Base-by-base conservation (phyloP, 257 asterid genomes). In the Ballota nigra region DNA sequence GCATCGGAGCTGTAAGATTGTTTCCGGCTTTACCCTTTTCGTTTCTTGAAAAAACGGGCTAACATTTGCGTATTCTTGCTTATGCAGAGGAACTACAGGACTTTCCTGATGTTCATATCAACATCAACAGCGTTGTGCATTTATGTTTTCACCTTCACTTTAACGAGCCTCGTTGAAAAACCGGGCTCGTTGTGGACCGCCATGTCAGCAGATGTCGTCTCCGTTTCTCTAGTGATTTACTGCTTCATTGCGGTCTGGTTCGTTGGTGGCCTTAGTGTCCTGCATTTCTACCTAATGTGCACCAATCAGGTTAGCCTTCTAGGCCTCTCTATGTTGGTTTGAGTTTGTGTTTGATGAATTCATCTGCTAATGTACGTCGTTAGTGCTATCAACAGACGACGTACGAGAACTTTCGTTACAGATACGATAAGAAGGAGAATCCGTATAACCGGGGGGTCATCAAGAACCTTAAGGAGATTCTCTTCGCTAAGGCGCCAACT, bases 221-320 rank as follows among this genome's bases (percentile, higher is more conserved):
- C 89, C 8, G 82, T 91, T 33, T 20, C 71, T 71, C 83, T 93
- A 24, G 83, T 85, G 13, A 65, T 71, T 16, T 91, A 91, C 76
- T 87, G 96, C 88, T 89, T 93, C 81, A 55, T 89, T 10, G 80
- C 85, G 2, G 94, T 89, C 52, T 93, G 96, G 97, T 93, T 93
- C 15, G 91, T 93, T 8, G 97, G 96, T 15, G 98, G 97, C 38
- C 95, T 91, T 7, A 89, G 86, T 15, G 87, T 84, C 63, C 85
- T 93, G 67, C 97, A 93, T 83, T 78, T 83, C 60, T 93, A 91
- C 80, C 96, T 93, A 23, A 87, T 91, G 68, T 82, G 83, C 80
- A 91, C 96, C 45, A 93, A 93, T 76, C 96, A 92, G 96, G 98
- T 92, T 66, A 73, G 72, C 26, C 34, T 34, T 68, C 23, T 15